phyloP scores from a whole-genome alignment of 495 filamentous ascomycete genomes.

The Penicillium canescens region DNA sequence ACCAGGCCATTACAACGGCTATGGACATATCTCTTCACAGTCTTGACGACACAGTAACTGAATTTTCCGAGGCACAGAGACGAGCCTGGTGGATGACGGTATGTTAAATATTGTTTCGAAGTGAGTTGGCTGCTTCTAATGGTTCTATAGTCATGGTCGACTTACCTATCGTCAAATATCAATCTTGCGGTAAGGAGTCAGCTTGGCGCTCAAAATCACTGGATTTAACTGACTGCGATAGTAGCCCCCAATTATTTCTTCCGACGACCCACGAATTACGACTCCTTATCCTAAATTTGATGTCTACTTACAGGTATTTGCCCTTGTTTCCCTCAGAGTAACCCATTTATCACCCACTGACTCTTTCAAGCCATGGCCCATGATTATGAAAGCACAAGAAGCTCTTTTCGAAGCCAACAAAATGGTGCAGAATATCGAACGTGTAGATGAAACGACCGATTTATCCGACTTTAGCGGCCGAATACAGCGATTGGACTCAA shows the following conservation, averaged over 20 bases:
- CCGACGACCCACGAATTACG: constrained; percentile 46
- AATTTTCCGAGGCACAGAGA: constrained; percentile 45
- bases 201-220: neutral
- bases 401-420: constrained; percentile 44
- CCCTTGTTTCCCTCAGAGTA: neutral
- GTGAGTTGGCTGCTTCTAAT: constrained; percentile 40
- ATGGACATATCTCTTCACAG: constrained; percentile 47
- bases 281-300: constrained; percentile 45
- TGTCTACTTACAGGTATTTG: constrained; percentile 41
- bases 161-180: constrained; percentile 18
- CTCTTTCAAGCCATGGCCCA: constrained; percentile 37
- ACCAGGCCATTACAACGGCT: constrained; percentile 47
- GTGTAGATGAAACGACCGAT: constrained; percentile 1
- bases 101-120: constrained; percentile 13
- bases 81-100: constrained; percentile 58
- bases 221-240: neutral
- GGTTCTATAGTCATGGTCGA: constrained; percentile 27
- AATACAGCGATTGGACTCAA: constrained; percentile 14
- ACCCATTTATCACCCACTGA: neutral
- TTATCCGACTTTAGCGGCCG: constrained; percentile 5
- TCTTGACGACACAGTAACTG: constrained; percentile 29
- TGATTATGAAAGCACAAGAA: constrained; percentile 47
- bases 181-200: constrained; percentile 16
- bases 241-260: constrained; percentile 44
- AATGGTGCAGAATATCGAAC: constrained; percentile 20